A percentile compares a stretch with the other conserved stretches of the same genome.
Evolutionary conservation across 148 eudicot species (phyloP).

Genomic region (Suaeda aralocaspica): DNA sequence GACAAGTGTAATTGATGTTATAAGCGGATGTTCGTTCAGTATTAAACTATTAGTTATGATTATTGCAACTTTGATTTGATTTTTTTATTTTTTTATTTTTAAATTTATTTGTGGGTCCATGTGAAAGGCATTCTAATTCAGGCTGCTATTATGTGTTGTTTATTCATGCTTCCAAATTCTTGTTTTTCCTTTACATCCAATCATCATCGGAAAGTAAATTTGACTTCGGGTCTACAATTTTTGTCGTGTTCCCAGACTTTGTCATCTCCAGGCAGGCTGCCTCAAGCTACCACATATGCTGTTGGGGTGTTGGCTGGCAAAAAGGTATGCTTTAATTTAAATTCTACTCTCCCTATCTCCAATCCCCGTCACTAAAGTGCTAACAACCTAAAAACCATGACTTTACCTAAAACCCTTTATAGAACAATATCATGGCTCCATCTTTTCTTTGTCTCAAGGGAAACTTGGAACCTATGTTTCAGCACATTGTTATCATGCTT

Average conservation of each 20-base stretch:
- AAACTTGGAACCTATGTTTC: background rate
- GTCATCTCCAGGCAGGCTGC: slow-evolving; percentile 50
- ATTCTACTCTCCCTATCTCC: background rate
- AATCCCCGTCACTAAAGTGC: background rate
- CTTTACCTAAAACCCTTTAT: background rate
- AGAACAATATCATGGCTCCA: background rate
- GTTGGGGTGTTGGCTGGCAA: slow-evolving; percentile 65
- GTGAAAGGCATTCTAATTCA: background rate
- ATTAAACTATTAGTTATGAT: no score
- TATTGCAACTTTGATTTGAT: no score
- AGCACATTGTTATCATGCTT: background rate
- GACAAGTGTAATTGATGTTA: no score
- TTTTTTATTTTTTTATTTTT: no score
- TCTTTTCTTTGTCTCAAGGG: background rate
- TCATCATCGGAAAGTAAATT: slow-evolving; percentile 1
- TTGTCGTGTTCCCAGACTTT: slow-evolving; percentile 35
- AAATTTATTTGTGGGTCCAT: no score
- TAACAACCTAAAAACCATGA: background rate
- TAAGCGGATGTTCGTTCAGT: no score
- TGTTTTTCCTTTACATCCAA: background rate
- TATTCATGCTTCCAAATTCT: background rate
- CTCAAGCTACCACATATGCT: slow-evolving; percentile 44
- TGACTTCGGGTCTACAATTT: background rate
- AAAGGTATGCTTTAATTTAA: slow-evolving; percentile 43
- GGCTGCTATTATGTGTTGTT: background rate